These are phyloP conservation scores for Apophysomyces sp. DNA, from an alignment of 371 early-diverging fungal genomes.

Conservation along the genomic window DNA sequence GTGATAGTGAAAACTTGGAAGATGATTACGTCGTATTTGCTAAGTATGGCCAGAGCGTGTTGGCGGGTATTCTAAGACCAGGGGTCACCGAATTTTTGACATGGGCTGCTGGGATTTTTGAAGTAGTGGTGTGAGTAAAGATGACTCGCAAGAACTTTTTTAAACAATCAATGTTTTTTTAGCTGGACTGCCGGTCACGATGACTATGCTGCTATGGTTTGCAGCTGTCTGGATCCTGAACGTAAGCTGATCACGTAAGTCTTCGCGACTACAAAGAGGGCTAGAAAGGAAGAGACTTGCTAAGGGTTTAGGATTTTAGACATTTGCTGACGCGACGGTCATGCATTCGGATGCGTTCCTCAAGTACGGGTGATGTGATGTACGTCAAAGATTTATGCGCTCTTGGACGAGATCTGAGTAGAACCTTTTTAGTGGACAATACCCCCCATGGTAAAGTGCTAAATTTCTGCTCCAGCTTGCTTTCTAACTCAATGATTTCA, in stretches of 20 bases:
- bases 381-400: slow-evolving; percentile 46
- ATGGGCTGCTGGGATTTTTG: slow-evolving; percentile 45
- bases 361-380: slow-evolving; percentile 27
- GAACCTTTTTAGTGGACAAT: slow-evolving; percentile 45
- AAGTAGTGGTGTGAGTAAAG: slow-evolving; percentile 31
- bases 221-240: slow-evolving; percentile 38
- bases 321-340: slow-evolving; percentile 41
- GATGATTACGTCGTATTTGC: slow-evolving; percentile 42
- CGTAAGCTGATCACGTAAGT: slow-evolving; percentile 37
- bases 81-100: slow-evolving; percentile 42
- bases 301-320: slow-evolving; percentile 13
- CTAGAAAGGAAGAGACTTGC: background rate
- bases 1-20: slow-evolving; percentile 15
- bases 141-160: background rate
- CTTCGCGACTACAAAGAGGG: background rate
- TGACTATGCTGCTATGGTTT: slow-evolving; percentile 40
- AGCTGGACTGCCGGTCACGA: slow-evolving; percentile 46
- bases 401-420: slow-evolving; percentile 43
- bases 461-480: background rate
- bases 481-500: background rate
- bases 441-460: slow-evolving; percentile 37
- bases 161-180: background rate
- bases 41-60: slow-evolving; percentile 25
- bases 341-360: slow-evolving; percentile 40
- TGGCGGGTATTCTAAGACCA: slow-evolving; percentile 48